Conservation (phyloP, 768 basidiomycete genomes). For the Pulveroboletus ravenelii region DNA sequence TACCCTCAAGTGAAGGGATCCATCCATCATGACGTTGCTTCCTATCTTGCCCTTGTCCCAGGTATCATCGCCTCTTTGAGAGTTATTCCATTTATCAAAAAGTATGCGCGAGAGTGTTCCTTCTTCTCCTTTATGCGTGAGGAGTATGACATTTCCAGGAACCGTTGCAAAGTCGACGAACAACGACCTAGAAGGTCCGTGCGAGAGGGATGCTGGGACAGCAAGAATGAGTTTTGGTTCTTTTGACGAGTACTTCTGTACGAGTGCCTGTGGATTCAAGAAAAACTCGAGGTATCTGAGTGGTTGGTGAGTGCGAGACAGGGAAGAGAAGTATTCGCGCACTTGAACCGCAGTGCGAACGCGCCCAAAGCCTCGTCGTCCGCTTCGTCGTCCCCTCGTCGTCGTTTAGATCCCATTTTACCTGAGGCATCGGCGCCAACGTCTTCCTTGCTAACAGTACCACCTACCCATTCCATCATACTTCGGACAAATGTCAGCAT, state of each 20-base stretch:
- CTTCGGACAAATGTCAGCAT: constrained; percentile 91
- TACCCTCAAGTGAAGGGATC: constrained; percentile 62
- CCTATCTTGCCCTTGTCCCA: constrained; percentile 93
- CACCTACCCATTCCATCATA: constrained; percentile 99
- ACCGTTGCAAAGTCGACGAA: constrained; percentile 84
- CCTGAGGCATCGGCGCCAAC: constrained; percentile 72
- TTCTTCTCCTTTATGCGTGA: constrained; percentile 76
- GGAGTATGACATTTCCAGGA: constrained; percentile 80
- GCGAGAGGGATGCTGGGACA: constrained; percentile 87
- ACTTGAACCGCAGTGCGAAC: constrained; percentile 87
- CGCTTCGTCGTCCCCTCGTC: constrained; percentile 61
- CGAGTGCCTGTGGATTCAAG: constrained; percentile 71
- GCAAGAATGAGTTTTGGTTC: constrained; percentile 93
- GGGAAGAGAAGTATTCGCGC: constrained; percentile 20
- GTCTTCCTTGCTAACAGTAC: constrained; percentile 89
- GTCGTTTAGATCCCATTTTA: constrained; percentile 46
- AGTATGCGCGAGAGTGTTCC: constrained; percentile 74
- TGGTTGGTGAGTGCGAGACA: not conserved
- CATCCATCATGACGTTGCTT: constrained; percentile 77
- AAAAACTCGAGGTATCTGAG: constrained; percentile 89
- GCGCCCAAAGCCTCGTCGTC: constrained; percentile 85
- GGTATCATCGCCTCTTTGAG: constrained; percentile 73
- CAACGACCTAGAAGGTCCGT: constrained; percentile 82
- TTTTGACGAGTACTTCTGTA: constrained; percentile 78
- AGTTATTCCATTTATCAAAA: constrained; percentile 81